A percentile compares a stretch with the other conserved stretches of the same genome.
phyloP scores from a whole-genome alignment of 1,284 basidiomycete species.

The Neotropicomus parvogracilis region DNA sequence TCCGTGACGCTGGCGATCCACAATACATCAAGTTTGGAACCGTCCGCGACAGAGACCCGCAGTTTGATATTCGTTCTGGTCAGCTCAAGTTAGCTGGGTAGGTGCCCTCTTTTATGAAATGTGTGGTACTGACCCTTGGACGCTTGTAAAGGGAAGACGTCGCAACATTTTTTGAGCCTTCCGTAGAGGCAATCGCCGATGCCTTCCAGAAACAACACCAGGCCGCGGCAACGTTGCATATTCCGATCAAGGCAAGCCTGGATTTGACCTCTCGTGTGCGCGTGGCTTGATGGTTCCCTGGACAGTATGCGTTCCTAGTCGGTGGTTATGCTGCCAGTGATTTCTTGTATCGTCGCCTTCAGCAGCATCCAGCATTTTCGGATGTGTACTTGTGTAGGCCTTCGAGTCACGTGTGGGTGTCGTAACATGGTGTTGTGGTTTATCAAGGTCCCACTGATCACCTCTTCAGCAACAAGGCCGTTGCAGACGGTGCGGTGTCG shows the following conservation, averaged over 20 bases:
- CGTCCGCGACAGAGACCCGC: constrained; percentile 42
- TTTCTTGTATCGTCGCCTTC: constrained; percentile 42
- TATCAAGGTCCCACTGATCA: too few relatives aligned
- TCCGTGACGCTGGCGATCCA: constrained; percentile 40
- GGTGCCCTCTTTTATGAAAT: too few relatives aligned
- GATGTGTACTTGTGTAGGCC: constrained; percentile 37
- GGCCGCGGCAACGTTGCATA: constrained; percentile 27
- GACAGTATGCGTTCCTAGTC: constrained; percentile 39
- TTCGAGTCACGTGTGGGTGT: constrained; percentile 39
- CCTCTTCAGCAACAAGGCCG: constrained; percentile 54
- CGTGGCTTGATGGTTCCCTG: too few relatives aligned
- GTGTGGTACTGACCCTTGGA: too few relatives aligned
- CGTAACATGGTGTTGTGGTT: neutral
- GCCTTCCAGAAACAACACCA: constrained; percentile 37
- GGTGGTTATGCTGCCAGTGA: constrained; percentile 53
- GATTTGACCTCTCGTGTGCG: too few relatives aligned
- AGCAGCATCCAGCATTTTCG: constrained; percentile 28
- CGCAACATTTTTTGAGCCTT: constrained; percentile 45
- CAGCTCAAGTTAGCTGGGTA: constrained; percentile 45
- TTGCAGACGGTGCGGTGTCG: constrained; percentile 53
- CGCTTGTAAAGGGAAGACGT: constrained; percentile 43
- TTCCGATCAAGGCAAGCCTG: too few relatives aligned
- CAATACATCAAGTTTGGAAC: constrained; percentile 51
- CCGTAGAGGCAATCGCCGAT: constrained; percentile 40
- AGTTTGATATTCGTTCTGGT: constrained; percentile 44